Evolutionary conservation across 148 eudicot genomes (phyloP), one percentile per base, ranked within the genome.

Genomic region (Dianthus caryophyllus): DNA sequence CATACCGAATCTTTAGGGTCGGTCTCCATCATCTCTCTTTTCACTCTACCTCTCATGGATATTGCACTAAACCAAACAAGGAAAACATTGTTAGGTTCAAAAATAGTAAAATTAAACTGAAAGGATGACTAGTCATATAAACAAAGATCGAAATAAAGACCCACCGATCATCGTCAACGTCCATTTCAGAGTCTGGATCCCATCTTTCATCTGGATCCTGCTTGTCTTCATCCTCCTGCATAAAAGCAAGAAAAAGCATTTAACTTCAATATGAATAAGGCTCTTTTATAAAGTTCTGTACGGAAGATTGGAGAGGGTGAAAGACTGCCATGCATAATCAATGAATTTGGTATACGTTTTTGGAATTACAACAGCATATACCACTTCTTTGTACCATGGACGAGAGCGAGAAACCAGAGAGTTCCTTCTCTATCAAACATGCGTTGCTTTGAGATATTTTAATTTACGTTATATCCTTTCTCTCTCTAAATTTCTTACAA

Each of bases 191-290:
- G 55, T 90, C 85, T 68, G 82, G 84, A 79, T 79, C 88, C 85
- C 85, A 81, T 82, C 87, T 86, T 74, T 74, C 80, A 81, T 93
- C 96, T 73, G 80, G 82, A 69, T 80, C 85, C 61, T 80, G 88
- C 68, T 84, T 82, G 76, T 93, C 96, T 73, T 93, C 96, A 69
- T 90, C 96, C 25, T 81, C 87, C 96, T 93, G 74, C 53, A 82
- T 66, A 55, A 21, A 64, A 58, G 68, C 31, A 62, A 50, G 5
- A 20, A 53, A 33, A 25, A 58, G 31, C 2, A 48, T 52, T 25
- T 38, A 21, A 65, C 12, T 49, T 15, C 39, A 49, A 18, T 43
- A 6, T 66, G 16, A 15, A 49, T 21, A 64, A 59, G 41, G 41
- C 38, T 48, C 44, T 48, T 48, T n/a, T n/a, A n/a, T n/a, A n/a